These are phyloP conservation scores for Gastrodia elata DNA, from an alignment of 106 monocot species.

Conservation along the genomic window DNA sequence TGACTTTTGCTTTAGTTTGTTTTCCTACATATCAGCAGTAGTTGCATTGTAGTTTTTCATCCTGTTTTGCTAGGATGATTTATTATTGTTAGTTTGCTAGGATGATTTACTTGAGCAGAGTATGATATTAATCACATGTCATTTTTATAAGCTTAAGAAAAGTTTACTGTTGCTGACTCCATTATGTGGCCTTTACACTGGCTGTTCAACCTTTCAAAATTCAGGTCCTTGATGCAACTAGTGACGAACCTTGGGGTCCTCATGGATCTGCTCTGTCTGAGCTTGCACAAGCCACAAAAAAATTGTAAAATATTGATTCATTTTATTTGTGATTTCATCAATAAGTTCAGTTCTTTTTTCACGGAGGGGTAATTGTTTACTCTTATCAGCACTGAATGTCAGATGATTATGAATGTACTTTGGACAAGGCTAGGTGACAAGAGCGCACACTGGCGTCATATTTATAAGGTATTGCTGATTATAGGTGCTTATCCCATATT, in stretches of 20 bases:
- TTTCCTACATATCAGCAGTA: background rate
- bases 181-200: constrained; percentile 1
- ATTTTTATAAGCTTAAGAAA: background rate
- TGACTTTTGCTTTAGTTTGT: background rate
- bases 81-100: background rate
- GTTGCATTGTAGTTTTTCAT: background rate
- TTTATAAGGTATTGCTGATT: constrained; percentile 61
- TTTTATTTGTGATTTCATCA: background rate
- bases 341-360: background rate
- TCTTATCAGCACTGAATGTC: constrained; percentile 60
- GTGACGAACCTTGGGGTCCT: constrained; percentile 95
- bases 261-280: constrained; percentile 90
- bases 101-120: background rate
- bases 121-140: background rate
- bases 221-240: constrained; percentile 98
- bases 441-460: constrained; percentile 78
- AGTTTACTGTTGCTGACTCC: background rate
- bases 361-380: background rate
- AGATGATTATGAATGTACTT: constrained; percentile 86
- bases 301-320: constrained; percentile 37
- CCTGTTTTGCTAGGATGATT: background rate
- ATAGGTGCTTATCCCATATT: background rate
- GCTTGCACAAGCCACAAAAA: constrained; percentile 77
- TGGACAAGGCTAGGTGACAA: constrained; percentile 71
- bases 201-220: constrained; percentile 1